A percentile compares a stretch with the other conserved stretches of the same genome.
Conservation (phyloP, 495 filamentous ascomycete genomes). For the Tuber magnatum region DNA sequence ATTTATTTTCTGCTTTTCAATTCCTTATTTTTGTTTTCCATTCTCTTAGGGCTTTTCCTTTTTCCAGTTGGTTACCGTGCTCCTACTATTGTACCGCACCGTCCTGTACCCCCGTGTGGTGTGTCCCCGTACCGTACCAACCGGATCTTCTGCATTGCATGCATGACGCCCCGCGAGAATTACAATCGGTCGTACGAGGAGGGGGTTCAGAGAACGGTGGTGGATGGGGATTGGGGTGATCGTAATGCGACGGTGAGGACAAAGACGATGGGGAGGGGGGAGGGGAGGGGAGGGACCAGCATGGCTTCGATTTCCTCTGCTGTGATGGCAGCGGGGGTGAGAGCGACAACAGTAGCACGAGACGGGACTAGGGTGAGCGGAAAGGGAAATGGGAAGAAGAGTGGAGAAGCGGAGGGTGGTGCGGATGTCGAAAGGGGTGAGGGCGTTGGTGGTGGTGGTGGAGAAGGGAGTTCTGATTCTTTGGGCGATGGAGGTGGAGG, state of each 20-base stretch:
- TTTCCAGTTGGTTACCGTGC: not conserved
- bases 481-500: constrained; percentile 3
- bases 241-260: not conserved
- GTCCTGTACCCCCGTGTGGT: constrained; percentile 1
- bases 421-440: not conserved
- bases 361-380: not conserved
- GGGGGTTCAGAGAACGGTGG: not conserved
- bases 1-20: constrained; percentile 13
- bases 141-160: constrained; percentile 1
- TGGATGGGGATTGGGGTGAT: constrained; percentile 1
- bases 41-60: constrained; percentile 19
- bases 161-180: not conserved
- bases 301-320: not conserved
- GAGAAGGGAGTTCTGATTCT: not conserved
- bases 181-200: not conserved
- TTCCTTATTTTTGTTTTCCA: constrained; percentile 27
- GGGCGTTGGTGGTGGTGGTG: not conserved
- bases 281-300: not conserved
- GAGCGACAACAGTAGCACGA: not conserved
- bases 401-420: not conserved
- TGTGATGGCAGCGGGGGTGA: not conserved
- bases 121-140: not conserved
- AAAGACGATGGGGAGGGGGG: not conserved
- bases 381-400: not conserved
- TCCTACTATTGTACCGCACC: not conserved